Evolutionary conservation across 2,329 filamentous ascomycete species (phyloP).

Genomic region (Fusarium sp.): DNA sequence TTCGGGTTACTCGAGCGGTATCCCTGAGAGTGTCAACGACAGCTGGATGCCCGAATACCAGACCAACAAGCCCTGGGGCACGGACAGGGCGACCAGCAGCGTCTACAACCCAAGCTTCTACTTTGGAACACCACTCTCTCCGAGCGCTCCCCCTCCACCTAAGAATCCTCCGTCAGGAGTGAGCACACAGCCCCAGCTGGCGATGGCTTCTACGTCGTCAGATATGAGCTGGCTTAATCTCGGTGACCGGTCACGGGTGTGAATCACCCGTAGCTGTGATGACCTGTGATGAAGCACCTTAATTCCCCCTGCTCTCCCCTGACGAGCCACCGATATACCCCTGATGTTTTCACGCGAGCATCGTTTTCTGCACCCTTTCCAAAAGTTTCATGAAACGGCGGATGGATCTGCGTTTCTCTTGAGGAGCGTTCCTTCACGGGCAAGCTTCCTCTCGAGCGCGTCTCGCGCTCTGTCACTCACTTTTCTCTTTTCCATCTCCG

Average conservation of each 20-base stretch:
- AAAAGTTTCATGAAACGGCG: constrained; percentile 11
- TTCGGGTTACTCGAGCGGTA: constrained; percentile 74
- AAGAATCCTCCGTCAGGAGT: constrained; percentile 55
- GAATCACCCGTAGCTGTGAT: constrained; percentile 34
- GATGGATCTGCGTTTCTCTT: constrained; percentile 13
- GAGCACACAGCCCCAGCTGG: constrained; percentile 66
- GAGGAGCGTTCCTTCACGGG: constrained; percentile 16
- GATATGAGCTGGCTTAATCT: constrained; percentile 90
- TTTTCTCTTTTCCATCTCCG: constrained; percentile 25
- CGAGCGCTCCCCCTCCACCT: constrained; percentile 52
- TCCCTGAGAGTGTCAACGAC: constrained; percentile 75
- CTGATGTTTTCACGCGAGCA: constrained; percentile 32
- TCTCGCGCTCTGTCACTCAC: constrained; percentile 33
- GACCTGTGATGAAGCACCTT: constrained; percentile 39
- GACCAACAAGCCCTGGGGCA: constrained; percentile 65
- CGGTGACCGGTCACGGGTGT: constrained; percentile 61
- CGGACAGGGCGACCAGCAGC: constrained; percentile 67
- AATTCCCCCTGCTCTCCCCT: constrained; percentile 24
- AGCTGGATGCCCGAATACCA: constrained; percentile 66
- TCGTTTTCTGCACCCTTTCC: constrained; percentile 4
- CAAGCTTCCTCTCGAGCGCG: constrained; percentile 24
- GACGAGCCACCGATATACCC: constrained; percentile 41
- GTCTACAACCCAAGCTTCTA: constrained; percentile 66
- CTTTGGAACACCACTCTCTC: constrained; percentile 58
- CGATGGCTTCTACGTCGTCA: constrained; percentile 65